These are phyloP conservation scores for Apophysomyces variabilis DNA, from an alignment of 371 early-diverging fungal genomes.

Conservation along the genomic window DNA sequence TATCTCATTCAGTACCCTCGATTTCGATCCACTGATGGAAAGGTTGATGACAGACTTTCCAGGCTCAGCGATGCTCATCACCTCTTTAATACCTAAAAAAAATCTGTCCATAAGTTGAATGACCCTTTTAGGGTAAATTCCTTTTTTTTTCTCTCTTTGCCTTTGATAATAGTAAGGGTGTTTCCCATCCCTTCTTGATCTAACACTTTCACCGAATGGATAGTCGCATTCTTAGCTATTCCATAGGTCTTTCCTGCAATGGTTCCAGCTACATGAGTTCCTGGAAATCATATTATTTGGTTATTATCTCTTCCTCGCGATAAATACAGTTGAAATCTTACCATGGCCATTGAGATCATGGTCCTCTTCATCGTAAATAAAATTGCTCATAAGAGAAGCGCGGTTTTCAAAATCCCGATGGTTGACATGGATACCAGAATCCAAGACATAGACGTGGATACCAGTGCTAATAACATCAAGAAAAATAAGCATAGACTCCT, in stretches of 20 bases:
- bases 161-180: conserved; percentile 68
- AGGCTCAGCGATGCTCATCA: conserved; percentile 32
- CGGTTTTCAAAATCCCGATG: conserved; percentile 82
- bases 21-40: conserved; percentile 61
- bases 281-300: conserved; percentile 26
- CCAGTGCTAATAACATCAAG: conserved; percentile 14
- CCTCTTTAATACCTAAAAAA: conserved; percentile 24
- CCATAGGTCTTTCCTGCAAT: conserved; percentile 73
- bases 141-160: conserved; percentile 23
- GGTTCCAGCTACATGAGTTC: conserved; percentile 82
- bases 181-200: conserved; percentile 59
- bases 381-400: conserved; percentile 63
- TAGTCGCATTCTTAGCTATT: conserved; percentile 74
- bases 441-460: conserved; percentile 27
- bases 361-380: conserved; percentile 54
- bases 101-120: no score
- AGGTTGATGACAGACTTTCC: conserved; percentile 54
- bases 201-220: conserved; percentile 75
- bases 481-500: not conserved
- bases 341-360: conserved; percentile 77
- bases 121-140: no score
- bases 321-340: conserved; percentile 35
- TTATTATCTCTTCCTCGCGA: not conserved
- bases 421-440: conserved; percentile 66
- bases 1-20: conserved; percentile 28